Conservation (phyloP, 371 early-diverging fungal genomes). For the Mortierella sp. region DNA sequence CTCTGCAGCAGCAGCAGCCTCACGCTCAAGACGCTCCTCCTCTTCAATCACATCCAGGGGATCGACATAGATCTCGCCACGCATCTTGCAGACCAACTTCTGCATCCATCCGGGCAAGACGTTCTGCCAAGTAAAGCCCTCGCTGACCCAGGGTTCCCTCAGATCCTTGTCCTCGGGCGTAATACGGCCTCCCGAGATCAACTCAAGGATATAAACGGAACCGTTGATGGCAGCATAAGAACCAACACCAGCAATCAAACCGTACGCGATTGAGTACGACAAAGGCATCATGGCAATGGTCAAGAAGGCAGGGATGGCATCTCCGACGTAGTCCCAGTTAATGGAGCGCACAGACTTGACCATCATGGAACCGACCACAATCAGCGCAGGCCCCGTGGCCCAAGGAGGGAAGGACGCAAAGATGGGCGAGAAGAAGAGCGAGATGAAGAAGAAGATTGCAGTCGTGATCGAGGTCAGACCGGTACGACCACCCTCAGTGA, state of each 20-base stretch:
- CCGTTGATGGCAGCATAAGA: constrained; percentile 53
- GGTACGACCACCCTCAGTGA: constrained; percentile 85
- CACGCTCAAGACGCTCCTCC: constrained; percentile 52
- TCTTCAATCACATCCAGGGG: constrained; percentile 50
- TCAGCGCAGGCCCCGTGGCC: constrained; percentile 86
- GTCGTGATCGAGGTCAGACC: constrained; percentile 79
- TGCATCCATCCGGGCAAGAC: constrained; percentile 45
- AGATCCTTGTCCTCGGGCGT: constrained; percentile 45
- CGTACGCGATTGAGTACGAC: constrained; percentile 65
- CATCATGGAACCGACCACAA: constrained; percentile 88
- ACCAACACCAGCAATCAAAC: constrained; percentile 45
- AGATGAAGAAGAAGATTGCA: constrained; percentile 80
- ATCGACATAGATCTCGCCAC: constrained; percentile 41
- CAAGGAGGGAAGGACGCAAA: constrained; percentile 88
- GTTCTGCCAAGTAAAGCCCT: constrained; percentile 38
- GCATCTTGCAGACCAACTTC: constrained; percentile 35
- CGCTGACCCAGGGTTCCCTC: constrained; percentile 38
- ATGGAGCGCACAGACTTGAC: constrained; percentile 72
- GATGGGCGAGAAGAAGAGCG: constrained; percentile 87
- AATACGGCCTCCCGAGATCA: constrained; percentile 34
- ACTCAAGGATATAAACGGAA: constrained; percentile 31
- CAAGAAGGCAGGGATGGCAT: constrained; percentile 84
- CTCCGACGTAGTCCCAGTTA: constrained; percentile 85
- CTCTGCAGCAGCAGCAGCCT: constrained; percentile 41
- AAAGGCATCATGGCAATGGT: constrained; percentile 83